Evolutionary conservation across 352 stramenopile genomes (phyloP), one percentile per base, ranked within the genome.

Genomic region (Globisporangium abappressorium): DNA sequence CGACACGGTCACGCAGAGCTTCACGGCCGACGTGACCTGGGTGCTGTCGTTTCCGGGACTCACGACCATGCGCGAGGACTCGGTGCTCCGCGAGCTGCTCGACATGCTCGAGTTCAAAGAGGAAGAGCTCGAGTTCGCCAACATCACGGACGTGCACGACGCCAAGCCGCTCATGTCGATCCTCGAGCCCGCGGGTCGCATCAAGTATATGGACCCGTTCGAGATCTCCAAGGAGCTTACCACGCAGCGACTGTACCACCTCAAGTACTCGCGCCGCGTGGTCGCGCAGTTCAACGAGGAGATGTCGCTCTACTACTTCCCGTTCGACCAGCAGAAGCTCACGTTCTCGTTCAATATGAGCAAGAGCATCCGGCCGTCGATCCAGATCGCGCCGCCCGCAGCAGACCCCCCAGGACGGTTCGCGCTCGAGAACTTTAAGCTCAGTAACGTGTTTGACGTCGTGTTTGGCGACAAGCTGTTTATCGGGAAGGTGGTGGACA

Each of bases 301-400:
- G 51, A 87, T 90, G 80, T 72, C 74, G 2, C 63, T 87, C 15
- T 77, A 81, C 53, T 78, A 69, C 62, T 90, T 90, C 57, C 81
- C 81, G 5, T 84, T 85, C 33, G 81, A 90, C 58, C 77, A 85
- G 34, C 81, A 90, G 60, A 86, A 85, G 56, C 58, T 90, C 33
- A 81, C 69, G 12, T 85, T 88, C 56, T 64, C 72, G 8, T 85
- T 88, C 41, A 76, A 78, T 0, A 78, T 80, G 34, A 59, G 66
- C 4, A 51, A 57, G 15, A 78, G 77, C 11, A 68, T 85, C 36
- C 68, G 71, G 6, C 70, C 79, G 3, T 72, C 65, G 5, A 66
- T 89, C 12, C 64, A 61, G 2, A 72, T 89, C 36, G 72, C 70
- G 0, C 76, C 80, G 1, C 65, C 64, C 5, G 66, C 66, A 0